Evolutionary conservation across 2,329 filamentous ascomycete genomes (phyloP), one percentile per base, ranked within the genome.

Genomic region (Ophiosphaerella herpotricha): DNA sequence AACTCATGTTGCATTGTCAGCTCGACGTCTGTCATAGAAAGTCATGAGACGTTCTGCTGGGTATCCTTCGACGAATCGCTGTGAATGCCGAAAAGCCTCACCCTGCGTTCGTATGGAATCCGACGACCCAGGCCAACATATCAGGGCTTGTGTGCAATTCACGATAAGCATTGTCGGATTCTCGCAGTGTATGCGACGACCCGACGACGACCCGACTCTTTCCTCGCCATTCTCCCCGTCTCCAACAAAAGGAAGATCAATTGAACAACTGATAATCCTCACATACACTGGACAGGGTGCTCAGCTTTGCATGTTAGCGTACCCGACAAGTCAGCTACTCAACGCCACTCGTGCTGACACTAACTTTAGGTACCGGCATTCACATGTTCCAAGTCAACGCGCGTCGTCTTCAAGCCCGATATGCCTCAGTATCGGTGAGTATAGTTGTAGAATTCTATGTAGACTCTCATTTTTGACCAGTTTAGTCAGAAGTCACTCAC

Each of bases 1-100:
- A 67, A 40, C 51, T 58, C 58, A 60, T 39, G 29, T 53, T 36
- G 57, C 52, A 58, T 50, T 34, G 37, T 43, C 43, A 46, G 40
- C n/a, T 46, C 7, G 40, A 39, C 33, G 42, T 39, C 50, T 54
- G 48, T 58, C 54, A 59, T 52, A 41, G 48, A 14, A 46, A 42
- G 50, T 61, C 57, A 63, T 47, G 41, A 48, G 56, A 52, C 40
- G 35, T 45, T 39, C 29, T 44, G 32, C 41, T 31, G 32, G 35
- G 7, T 29, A 11, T 2, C 21, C 23, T 13, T 39, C 21, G 43
- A 43, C 61, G 46, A 63, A 60, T 63, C 60, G 49, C 48, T 29
- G 36, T 24, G 16, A 7, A 5, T 35, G 23, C 54, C 53, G 54
- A 48, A 34, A 36, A 33, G n/a, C 35, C 16, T 23, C 34, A 23